These are phyloP conservation scores for Penicillium sp. DNA, from an alignment of 2,329 filamentous ascomycete species.

Conservation along the genomic window DNA sequence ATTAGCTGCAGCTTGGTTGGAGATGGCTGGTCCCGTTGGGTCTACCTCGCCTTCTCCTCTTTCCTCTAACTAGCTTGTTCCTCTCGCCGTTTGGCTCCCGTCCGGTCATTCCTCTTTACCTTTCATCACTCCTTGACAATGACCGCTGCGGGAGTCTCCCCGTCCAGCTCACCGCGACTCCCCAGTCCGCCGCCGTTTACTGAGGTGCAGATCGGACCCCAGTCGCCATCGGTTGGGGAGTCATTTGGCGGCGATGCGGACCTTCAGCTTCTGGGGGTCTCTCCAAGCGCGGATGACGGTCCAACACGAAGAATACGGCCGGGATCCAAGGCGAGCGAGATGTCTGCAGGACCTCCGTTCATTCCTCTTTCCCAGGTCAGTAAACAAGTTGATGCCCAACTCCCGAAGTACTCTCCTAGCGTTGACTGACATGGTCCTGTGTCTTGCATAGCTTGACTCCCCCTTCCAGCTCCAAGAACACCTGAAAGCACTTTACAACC, in stretches of 20 bases:
- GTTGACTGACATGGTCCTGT: slow-evolving; percentile 11
- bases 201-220: slow-evolving; percentile 87
- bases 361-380: slow-evolving; percentile 81
- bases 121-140: slow-evolving; percentile 32
- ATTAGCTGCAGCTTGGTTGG: slow-evolving; percentile 17
- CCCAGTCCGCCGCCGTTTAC: slow-evolving; percentile 93
- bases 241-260: slow-evolving; percentile 64
- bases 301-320: slow-evolving; percentile 85
- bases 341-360: slow-evolving; percentile 88
- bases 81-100: slow-evolving; percentile 3
- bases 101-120: not conserved
- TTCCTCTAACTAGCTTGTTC: not conserved
- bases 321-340: slow-evolving; percentile 88
- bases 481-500: slow-evolving; percentile 86
- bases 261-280: slow-evolving; percentile 53
- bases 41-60: slow-evolving; percentile 13
- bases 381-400: slow-evolving; percentile 21
- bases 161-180: slow-evolving; percentile 83
- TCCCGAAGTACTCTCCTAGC: not conserved
- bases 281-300: slow-evolving; percentile 69
- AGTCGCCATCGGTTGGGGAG: slow-evolving; percentile 71
- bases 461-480: slow-evolving; percentile 98
- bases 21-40: slow-evolving; percentile 14
- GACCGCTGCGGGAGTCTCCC: slow-evolving; percentile 52
- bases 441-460: slow-evolving; percentile 76